These are phyloP conservation scores for Aspergillus fumigatiaffinis DNA, from an alignment of 2,329 filamentous ascomycete species.

Conservation along the genomic window DNA sequence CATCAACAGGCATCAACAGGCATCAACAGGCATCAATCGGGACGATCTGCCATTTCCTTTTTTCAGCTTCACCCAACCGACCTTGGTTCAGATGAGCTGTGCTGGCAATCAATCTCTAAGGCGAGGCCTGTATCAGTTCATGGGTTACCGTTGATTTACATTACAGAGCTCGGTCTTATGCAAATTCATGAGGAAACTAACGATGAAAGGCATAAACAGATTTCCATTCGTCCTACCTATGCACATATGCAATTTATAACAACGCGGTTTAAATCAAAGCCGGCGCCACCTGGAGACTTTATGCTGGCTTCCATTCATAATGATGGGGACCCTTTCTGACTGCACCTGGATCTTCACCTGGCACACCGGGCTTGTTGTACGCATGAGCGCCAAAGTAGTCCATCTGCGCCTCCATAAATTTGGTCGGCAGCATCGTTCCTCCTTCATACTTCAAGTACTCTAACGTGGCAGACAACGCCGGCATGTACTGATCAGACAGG, in stretches of 20 bases:
- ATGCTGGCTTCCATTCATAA: slow-evolving; percentile 57
- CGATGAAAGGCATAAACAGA: background rate
- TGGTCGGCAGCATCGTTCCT: slow-evolving; percentile 58
- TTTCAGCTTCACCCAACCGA: background rate
- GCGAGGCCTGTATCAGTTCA: no score
- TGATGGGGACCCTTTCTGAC: slow-evolving; percentile 58
- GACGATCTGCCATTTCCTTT: background rate
- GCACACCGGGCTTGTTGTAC: slow-evolving; percentile 52
- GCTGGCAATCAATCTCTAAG: no score
- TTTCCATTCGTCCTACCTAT: background rate
- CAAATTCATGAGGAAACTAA: background rate
- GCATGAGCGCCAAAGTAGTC: slow-evolving; percentile 68
- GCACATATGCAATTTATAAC: background rate
- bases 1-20: no score
- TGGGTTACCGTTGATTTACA: background rate
- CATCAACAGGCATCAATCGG: no score
- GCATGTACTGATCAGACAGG: slow-evolving; percentile 57
- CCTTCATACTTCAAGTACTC: slow-evolving; percentile 65
- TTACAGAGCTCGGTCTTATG: background rate
- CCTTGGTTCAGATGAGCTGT: no score
- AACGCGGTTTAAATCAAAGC: background rate
- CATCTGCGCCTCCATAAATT: slow-evolving; percentile 67
- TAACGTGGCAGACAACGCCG: slow-evolving; percentile 57
- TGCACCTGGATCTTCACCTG: slow-evolving; percentile 50
- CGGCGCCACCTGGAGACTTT: background rate